Conservation (phyloP, 495 filamentous ascomycete genomes). For the Penicillium cataractarum region DNA sequence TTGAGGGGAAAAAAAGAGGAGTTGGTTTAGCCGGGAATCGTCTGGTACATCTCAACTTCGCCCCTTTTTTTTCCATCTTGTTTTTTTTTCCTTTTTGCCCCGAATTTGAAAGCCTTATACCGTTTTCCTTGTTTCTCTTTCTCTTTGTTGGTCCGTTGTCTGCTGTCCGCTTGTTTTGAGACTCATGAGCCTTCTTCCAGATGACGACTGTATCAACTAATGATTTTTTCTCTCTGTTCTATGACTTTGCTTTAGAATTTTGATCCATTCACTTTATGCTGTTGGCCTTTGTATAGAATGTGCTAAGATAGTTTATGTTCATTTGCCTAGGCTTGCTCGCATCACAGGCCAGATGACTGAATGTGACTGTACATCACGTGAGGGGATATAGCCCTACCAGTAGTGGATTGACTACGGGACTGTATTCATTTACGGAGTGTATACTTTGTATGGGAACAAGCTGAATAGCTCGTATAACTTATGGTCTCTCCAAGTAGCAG, state of each 20-base stretch:
- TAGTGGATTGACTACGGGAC: too few species aligned
- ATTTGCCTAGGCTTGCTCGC: too few species aligned
- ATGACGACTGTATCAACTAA: constrained; percentile 32
- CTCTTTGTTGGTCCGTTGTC: constrained; percentile 20
- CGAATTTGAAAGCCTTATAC: constrained; percentile 38
- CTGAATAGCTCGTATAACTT: neutral
- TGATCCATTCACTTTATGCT: neutral
- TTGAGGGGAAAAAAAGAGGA: neutral
- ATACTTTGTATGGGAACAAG: neutral
- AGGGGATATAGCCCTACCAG: neutral
- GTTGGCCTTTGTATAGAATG: neutral
- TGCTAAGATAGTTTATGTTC: neutral
- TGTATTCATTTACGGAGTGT: neutral
- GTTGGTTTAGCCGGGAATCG: neutral
- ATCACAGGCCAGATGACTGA: too few species aligned
- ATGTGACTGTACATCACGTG: neutral
- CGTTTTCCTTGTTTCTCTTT: constrained; percentile 20
- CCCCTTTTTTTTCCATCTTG: neutral
- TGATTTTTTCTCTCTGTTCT: constrained; percentile 24
- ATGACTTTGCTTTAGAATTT: constrained; percentile 25
- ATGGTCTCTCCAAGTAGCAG: neutral
- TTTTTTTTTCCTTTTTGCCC: constrained; percentile 10
- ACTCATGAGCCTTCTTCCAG: constrained; percentile 18
- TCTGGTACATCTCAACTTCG: neutral
- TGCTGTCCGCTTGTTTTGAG: constrained; percentile 15